Percentiles rank a stretch among this genome's conserved stretches.
These are phyloP conservation scores for Hypomyces perniciosus DNA, from an alignment of 2,329 filamentous ascomycete species.

Conservation along the genomic window DNA sequence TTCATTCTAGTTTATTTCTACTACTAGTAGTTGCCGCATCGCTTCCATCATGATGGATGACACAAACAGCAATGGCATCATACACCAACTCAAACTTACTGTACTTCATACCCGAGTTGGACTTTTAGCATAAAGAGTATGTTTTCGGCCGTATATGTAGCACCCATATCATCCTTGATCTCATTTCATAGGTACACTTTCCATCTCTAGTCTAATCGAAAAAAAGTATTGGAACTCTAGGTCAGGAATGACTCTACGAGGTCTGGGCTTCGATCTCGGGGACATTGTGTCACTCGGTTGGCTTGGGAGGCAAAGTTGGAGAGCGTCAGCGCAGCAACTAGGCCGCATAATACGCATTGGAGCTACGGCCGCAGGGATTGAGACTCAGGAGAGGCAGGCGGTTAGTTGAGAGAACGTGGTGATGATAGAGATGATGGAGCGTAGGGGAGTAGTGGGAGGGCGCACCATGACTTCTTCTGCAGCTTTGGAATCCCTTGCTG, in stretches of 20 bases:
- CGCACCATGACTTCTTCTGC: constrained; percentile 12
- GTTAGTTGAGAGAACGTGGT: neutral
- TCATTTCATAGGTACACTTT: neutral
- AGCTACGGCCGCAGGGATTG: constrained; percentile 96
- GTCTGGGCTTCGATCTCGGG: constrained; percentile 92
- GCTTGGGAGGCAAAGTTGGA: constrained; percentile 96
- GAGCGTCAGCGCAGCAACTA: constrained; percentile 81
- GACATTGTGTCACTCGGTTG: constrained; percentile 94
- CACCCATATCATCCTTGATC: neutral
- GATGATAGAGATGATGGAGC: neutral
- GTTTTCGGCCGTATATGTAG: neutral
- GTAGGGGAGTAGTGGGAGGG: neutral
- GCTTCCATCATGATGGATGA: neutral
- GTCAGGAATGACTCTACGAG: constrained; percentile 97
- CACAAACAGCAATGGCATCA: neutral
- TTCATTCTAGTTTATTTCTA: too few relatives aligned
- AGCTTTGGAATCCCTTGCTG: constrained; percentile 6
- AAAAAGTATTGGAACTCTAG: neutral
- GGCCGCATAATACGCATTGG: constrained; percentile 87
- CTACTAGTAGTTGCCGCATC: too few relatives aligned
- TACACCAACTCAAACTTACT: neutral
- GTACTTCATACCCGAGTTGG: neutral
- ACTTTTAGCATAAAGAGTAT: neutral
- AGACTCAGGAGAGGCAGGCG: constrained; percentile 49
- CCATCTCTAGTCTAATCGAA: constrained; percentile 26